These are phyloP conservation scores for Phyllosticta citrichinensis DNA, from an alignment of 2,329 filamentous ascomycete species.

Conservation along the genomic window DNA sequence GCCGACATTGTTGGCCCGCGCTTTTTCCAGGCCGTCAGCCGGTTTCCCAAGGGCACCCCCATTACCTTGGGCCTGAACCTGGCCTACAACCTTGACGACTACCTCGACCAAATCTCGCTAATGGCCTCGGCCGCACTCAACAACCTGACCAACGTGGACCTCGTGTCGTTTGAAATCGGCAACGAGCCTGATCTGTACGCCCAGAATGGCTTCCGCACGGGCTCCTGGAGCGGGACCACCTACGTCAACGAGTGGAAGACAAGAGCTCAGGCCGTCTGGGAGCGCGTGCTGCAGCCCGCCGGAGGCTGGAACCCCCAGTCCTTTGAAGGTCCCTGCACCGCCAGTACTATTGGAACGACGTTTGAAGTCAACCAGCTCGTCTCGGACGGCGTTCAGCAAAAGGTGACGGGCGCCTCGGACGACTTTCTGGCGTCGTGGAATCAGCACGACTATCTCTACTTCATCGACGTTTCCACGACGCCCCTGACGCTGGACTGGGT, in stretches of 20 bases:
- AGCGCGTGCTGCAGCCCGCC: constrained; percentile 35
- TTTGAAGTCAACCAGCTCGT: constrained; percentile 37
- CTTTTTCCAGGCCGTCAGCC: constrained; percentile 39
- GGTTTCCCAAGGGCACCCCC: constrained; percentile 40
- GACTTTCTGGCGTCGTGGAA: constrained; percentile 37
- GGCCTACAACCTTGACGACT: constrained; percentile 37
- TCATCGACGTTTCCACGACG: constrained; percentile 37
- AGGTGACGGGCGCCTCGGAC: constrained; percentile 24
- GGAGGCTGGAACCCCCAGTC: constrained; percentile 28
- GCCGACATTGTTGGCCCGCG: constrained; percentile 38
- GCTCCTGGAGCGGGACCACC: constrained; percentile 32
- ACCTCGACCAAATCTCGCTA: constrained; percentile 32
- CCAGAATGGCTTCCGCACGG: constrained; percentile 36
- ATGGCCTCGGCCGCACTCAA: constrained; percentile 32
- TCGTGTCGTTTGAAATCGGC: constrained; percentile 35
- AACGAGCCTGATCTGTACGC: constrained; percentile 35
- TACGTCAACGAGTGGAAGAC: constrained; percentile 39
- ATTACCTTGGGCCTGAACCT: constrained; percentile 42
- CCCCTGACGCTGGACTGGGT: constrained; percentile 36
- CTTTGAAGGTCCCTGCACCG: constrained; percentile 41
- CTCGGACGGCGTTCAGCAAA: constrained; percentile 28
- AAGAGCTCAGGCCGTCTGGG: constrained; percentile 34
- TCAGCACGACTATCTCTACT: constrained; percentile 46
- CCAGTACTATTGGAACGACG: constrained; percentile 42
- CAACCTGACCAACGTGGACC: constrained; percentile 27